phyloP scores from a whole-genome alignment of 2,329 filamentous ascomycete species.

The Fusarium sp. region DNA sequence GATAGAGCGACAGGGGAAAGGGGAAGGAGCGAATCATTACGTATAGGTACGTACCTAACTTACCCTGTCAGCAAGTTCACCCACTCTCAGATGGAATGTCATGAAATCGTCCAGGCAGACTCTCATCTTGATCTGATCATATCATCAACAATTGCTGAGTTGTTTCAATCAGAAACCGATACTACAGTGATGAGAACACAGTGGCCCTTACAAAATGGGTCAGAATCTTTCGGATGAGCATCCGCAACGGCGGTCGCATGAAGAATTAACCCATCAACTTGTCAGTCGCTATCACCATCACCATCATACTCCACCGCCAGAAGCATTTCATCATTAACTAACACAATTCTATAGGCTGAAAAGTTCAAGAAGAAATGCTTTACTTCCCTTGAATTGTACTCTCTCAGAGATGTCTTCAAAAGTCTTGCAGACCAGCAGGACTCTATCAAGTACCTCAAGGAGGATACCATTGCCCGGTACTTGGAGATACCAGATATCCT shows the following conservation, averaged over 20 bases:
- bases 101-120: constrained; percentile 38
- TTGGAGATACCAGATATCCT: constrained; percentile 79
- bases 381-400: constrained; percentile 77
- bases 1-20: constrained; percentile 21
- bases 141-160: constrained; percentile 18
- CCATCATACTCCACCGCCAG: constrained; percentile 13
- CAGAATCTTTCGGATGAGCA: constrained; percentile 62
- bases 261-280: constrained; percentile 63
- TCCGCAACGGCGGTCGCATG: constrained; percentile 58
- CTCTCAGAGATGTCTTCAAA: constrained; percentile 78
- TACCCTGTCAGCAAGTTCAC: constrained; percentile 36
- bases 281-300: constrained; percentile 51
- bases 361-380: constrained; percentile 78
- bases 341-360: constrained; percentile 58
- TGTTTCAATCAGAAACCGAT: neutral
- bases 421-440: constrained; percentile 74
- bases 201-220: constrained; percentile 57
- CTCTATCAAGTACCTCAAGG: constrained; percentile 72
- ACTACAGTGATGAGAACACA: constrained; percentile 34
- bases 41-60: constrained; percentile 42
- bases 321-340: constrained; percentile 7
- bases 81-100: constrained; percentile 31
- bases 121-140: constrained; percentile 26
- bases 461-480: constrained; percentile 75
- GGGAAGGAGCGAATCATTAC: constrained; percentile 31